Base-by-base conservation (phyloP, 768 basidiomycete genomes). In the Rossbeevera mucosa region DNA sequence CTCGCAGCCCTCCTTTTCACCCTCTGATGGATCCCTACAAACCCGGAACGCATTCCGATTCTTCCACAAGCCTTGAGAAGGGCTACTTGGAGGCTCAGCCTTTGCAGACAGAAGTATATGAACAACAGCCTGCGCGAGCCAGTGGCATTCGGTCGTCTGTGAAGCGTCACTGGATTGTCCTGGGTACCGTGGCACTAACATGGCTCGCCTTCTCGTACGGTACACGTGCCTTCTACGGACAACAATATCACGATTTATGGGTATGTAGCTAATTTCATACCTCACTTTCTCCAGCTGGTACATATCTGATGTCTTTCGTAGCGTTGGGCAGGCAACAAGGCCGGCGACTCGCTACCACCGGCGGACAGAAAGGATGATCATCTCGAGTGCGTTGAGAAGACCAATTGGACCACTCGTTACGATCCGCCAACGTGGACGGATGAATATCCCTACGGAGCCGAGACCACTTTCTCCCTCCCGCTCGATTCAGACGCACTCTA, bases 381-480 rank as follows among this genome's bases (percentile, higher is more conserved):
- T 20, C 18, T 30, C 13, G 45, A 51, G 16, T 70, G 64, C 33
- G 56, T 57, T 29, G 25, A 20, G 24, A 40, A 59, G 26, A 49
- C 59, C 1, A 59, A 62, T 33, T 63, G 65, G 63, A 63, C 59
- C 12, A 56, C 36, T n/a, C 58, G 60, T 42, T 57, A 61, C 28
- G 60, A 70, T 12, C 48, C 36, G 0, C 68, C 68, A 2, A 12
- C 50, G 3, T 70, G 67, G 68, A 18, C 58, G 2, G 21, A 24
- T 3, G 53, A 55, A 3, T 50, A 57, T 25, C 64, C 56, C 18
- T 55, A 60, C 24, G 65, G 66, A n/a, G 66, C 70, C 2, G 60
- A 63, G 44, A 47, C 59, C 9, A 36, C 48, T 1, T 60, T 72
- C 53, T 55, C 62, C 18, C 67, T 74, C 13, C 69, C 73, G 12